These are phyloP conservation scores for Alectoria sarmentosa DNA, from an alignment of 495 filamentous ascomycete species.

Conservation along the genomic window DNA sequence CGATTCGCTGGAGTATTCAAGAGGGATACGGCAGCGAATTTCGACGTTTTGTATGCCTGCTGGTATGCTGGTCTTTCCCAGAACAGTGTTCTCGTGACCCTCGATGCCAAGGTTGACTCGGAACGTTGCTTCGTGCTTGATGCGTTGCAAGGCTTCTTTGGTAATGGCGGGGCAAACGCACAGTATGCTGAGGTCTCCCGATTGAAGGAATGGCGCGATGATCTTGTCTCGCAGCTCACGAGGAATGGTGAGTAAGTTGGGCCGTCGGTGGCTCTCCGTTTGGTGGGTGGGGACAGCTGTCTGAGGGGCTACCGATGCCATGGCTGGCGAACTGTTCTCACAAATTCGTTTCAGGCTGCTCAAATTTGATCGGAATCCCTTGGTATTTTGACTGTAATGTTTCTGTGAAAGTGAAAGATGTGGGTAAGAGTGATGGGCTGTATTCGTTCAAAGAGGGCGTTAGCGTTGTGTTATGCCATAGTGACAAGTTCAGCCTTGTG, in stretches of 20 bases:
- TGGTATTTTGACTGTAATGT: no score
- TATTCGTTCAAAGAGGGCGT: no score
- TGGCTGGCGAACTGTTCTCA: no score
- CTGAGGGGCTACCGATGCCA: not conserved
- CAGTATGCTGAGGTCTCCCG: not conserved
- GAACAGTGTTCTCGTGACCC: not conserved
- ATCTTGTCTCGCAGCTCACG: not conserved
- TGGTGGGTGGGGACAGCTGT: not conserved
- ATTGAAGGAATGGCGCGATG: not conserved
- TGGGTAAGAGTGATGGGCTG: no score
- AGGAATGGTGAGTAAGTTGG: not conserved
- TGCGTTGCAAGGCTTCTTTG: not conserved
- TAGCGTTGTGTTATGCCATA: no score
- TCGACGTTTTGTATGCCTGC: not conserved
- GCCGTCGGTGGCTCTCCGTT: not conserved
- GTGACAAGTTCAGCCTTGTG: no score
- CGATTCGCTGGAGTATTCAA: accelerated
- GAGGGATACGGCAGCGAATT: not conserved
- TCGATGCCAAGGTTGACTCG: not conserved
- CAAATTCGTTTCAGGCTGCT: no score
- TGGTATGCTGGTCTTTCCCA: not conserved
- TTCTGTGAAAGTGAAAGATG: no score
- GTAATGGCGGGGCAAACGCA: not conserved
- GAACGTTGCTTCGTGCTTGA: not conserved
- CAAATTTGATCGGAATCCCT: no score